Percentiles rank a stretch among this genome's conserved stretches.
These are phyloP conservation scores for Nicotiana otophora DNA, from an alignment of 257 asterid genomes.

Conservation along the genomic window DNA sequence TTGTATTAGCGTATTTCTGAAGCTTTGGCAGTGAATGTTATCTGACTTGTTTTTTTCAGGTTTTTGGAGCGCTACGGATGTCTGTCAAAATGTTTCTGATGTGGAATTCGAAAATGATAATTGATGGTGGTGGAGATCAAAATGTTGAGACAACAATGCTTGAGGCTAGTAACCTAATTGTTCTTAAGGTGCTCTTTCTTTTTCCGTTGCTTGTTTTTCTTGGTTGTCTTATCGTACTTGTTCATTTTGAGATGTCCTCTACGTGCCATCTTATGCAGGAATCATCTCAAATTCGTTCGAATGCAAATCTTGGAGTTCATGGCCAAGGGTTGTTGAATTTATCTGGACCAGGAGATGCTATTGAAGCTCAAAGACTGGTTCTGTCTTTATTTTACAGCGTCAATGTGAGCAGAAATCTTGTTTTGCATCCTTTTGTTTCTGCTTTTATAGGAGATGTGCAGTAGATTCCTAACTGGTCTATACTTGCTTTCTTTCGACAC, in stretches of 20 bases:
- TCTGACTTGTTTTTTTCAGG: constrained; percentile 44
- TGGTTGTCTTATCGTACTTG: constrained; percentile 9
- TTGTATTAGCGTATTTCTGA: constrained; percentile 1
- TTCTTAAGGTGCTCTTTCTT: constrained; percentile 64
- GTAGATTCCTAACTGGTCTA: not conserved
- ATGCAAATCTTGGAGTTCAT: constrained; percentile 93
- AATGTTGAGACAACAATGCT: constrained; percentile 91
- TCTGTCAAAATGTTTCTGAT: constrained; percentile 92
- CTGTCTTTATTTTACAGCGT: constrained; percentile 84
- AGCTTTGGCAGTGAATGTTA: not conserved
- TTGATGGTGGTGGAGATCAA: constrained; percentile 99
- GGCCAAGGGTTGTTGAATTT: constrained; percentile 93
- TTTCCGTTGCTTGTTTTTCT: not conserved
- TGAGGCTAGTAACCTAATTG: constrained; percentile 97
- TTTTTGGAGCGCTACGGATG: constrained; percentile 99
- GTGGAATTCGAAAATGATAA: constrained; percentile 91
- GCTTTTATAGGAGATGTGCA: not conserved
- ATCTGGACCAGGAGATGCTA: constrained; percentile 91
- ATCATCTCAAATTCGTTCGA: constrained; percentile 87
- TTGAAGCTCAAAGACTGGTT: constrained; percentile 92
- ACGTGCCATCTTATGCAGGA: constrained; percentile 31
- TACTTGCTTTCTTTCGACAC: not conserved
- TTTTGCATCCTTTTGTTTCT: not conserved
- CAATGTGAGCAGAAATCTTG: constrained; percentile 51
- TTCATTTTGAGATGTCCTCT: not conserved